These are phyloP conservation scores for Aureobasidium sp. DNA, from an alignment of 2,329 filamentous ascomycete genomes.

Conservation along the genomic window DNA sequence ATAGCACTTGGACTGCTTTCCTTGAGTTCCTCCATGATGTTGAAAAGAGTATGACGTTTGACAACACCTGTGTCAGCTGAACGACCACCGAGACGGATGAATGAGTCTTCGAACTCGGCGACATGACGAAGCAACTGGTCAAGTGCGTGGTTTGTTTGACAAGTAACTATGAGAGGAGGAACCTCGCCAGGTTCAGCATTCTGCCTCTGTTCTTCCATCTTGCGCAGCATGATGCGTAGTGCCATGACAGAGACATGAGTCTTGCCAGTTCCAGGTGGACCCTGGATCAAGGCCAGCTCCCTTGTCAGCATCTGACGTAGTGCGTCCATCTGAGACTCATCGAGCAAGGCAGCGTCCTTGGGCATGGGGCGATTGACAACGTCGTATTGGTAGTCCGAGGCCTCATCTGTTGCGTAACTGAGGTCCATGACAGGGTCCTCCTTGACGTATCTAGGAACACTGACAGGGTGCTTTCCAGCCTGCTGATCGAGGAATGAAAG, in stretches of 20 bases:
- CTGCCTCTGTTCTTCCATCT: slow-evolving; percentile 32
- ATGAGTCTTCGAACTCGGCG: slow-evolving; percentile 50
- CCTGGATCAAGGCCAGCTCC: slow-evolving; percentile 68
- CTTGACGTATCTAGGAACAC: slow-evolving; percentile 44
- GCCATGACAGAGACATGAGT: slow-evolving; percentile 72
- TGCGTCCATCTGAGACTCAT: slow-evolving; percentile 61
- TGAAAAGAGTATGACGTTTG: slow-evolving; percentile 56
- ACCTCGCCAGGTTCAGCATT: slow-evolving; percentile 31
- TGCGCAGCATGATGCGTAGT: slow-evolving; percentile 55
- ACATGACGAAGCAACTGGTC: slow-evolving; percentile 69
- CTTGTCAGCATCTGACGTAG: slow-evolving; percentile 62
- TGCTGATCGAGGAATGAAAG: not conserved
- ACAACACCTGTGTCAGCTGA: slow-evolving; percentile 56
- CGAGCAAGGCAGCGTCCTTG: slow-evolving; percentile 42
- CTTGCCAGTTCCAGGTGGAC: slow-evolving; percentile 72
- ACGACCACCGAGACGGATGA: slow-evolving; percentile 60
- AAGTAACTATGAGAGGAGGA: slow-evolving; percentile 66
- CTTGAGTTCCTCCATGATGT: slow-evolving; percentile 33
- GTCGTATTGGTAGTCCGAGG: not conserved
- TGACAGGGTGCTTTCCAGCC: not conserved
- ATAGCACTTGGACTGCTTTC: not conserved
- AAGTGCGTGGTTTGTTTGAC: slow-evolving; percentile 84
- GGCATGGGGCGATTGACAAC: not conserved
- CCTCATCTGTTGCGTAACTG: slow-evolving; percentile 18
- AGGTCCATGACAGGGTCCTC: slow-evolving; percentile 44